Conservation (phyloP, 108 stramenopile genomes). For the Skeletonema potamos region DNA sequence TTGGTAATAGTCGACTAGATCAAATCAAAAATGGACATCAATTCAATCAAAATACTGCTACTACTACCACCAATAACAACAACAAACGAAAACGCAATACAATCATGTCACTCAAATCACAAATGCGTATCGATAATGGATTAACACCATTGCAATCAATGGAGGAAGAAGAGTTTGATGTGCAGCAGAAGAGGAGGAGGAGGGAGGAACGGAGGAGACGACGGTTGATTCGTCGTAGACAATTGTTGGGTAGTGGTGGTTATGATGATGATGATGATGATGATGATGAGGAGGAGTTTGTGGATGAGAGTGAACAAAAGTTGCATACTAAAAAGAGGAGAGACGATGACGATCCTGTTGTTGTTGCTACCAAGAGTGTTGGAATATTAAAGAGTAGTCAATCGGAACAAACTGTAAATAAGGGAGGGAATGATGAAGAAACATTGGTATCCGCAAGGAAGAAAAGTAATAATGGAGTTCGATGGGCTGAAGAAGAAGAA, state of each 20-base stretch:
- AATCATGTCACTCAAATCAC: constrained; percentile 46
- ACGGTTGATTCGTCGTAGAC: constrained; percentile 12
- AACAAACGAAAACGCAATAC: constrained; percentile 9
- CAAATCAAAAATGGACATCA: constrained; percentile 43
- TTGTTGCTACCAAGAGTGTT: neutral
- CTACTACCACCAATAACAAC: neutral
- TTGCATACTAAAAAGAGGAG: neutral
- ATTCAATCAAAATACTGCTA: neutral
- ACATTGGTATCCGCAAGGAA: neutral
- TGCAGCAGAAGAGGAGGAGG: constrained; percentile 32
- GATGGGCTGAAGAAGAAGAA: constrained; percentile 9
- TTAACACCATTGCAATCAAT: constrained; percentile 34
- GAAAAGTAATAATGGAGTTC: constrained; percentile 22
- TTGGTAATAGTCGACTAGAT: constrained; percentile 40
- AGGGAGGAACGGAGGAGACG: constrained; percentile 30
- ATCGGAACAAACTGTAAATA: too few species aligned
- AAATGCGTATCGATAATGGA: constrained; percentile 29
- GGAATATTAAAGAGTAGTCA: neutral
- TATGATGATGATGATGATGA: constrained; percentile 10
- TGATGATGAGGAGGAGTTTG: constrained; percentile 16
- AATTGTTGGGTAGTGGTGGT: constrained; percentile 8
- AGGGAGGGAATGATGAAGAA: neutral
- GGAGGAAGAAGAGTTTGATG: constrained; percentile 46
- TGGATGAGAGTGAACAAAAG: constrained; percentile 19
- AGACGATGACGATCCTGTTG: neutral